Base-by-base conservation (phyloP, 305 asterid genomes). In the Fraxinus sp. region DNA sequence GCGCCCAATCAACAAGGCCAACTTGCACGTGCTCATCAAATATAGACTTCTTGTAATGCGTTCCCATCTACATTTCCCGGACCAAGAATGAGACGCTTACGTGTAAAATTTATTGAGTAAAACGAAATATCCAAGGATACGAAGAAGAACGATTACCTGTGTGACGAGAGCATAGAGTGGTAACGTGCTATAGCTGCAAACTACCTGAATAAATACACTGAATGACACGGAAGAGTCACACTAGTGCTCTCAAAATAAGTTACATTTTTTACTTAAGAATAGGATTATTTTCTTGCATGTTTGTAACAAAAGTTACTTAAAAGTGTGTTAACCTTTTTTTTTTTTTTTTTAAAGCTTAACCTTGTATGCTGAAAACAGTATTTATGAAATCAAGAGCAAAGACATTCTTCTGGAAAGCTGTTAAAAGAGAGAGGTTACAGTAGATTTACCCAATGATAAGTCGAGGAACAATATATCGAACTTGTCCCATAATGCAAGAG, bases 401-500 rank as follows among this genome's bases (percentile, higher is more conserved):
- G 32, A 2, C 32, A 22, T 20, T 62, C 14, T 62, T 57, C 68
- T 57, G 8, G 9, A 26, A 72, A 64, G 75, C 18, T 11, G 73
- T 18, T 2, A 46, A 22, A 55, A n/a, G 33, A 70, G 52, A 78
- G 24, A 80, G 10, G 20, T 39, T 30, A 36, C 74, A 22, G 41
- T 24, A 43, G 59, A 75, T 79, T 83, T 91, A 94, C 99, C 99
- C 99, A 77, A 96, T 91, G 80, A 96, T 75, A 59, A 96, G 99
- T 83, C 99, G 88, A 13, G 99, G 99, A 49, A 93, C 77, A 59
- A 96, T 93, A 41, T 85, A 96, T 2, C 86, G 79, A 68, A 94
- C 89, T 84, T 88, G 89, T 78, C 97, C 99, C 99, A 96, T 96
- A 28, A 96, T 96, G 91, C 99, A 96, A 28, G 99, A 96, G 87